Evolutionary conservation across 768 basidiomycete genomes (phyloP), one percentile per base, ranked within the genome.

Genomic region (Trametes villosa): DNA sequence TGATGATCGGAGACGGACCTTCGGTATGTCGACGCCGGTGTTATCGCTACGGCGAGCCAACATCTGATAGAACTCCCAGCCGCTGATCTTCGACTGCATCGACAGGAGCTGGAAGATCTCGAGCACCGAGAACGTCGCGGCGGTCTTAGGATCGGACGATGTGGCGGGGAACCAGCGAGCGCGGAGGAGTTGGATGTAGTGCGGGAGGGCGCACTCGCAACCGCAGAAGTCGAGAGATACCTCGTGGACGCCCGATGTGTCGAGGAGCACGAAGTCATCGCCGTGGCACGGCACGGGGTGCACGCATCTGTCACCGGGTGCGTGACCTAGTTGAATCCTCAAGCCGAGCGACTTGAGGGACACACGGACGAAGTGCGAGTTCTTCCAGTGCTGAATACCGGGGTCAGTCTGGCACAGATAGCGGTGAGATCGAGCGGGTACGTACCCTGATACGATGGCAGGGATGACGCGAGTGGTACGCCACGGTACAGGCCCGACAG

Each of bases 311-410:
- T 56, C 49, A 13, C 63, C 62, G 11, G 20, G 45, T 1, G 9
- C n/a, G 48, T 75, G 71, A 4, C 71, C 70, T 4, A 75, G 67
- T 46, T 74, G 70, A 24, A 71, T n/a, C 4, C 46, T 9, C 4
- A 71, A 45, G 15, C 71, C 72, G 9, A 70, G 34, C 8, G 40
- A 53, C 24, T 47, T 27, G 11, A 73, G 61, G 20, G 33, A 7
- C 7, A 34, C 33, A 34, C 33, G 33, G 13, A 13, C 33, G 33
- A 34, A 34, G 33, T 34, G 33, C 7, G 8, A 7, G 33, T 13
- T 13, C 8, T 34, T 13, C 33, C 33, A 34, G 8, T 13, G 33
- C 33, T 34, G n/a, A n/a, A n/a, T n/a, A 34, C 8, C 8, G 13
- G 8, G 33, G 13, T 34, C 7, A 7, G 13, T 34, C 33, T 7